phyloP scores from a whole-genome alignment of 768 basidiomycete genomes.

The Panaeolus cyanescens region DNA sequence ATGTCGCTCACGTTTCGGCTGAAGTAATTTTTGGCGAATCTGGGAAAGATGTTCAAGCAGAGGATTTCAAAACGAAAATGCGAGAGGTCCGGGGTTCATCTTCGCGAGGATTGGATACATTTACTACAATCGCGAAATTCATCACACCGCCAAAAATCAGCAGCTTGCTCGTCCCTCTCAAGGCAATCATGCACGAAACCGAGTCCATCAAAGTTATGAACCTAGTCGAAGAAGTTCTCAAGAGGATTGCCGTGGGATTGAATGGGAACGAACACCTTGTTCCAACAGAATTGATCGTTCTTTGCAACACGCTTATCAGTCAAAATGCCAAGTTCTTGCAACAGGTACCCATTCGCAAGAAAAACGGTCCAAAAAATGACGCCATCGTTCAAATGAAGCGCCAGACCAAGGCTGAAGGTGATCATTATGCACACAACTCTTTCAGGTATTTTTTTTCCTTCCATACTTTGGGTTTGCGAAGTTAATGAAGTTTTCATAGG shows the following conservation, averaged over 20 bases:
- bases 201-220: conserved; percentile 78
- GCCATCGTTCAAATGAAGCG: conserved; percentile 82
- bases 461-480: not conserved
- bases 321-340: conserved; percentile 89
- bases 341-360: conserved; percentile 45
- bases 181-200: conserved; percentile 85
- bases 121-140: conserved; percentile 76
- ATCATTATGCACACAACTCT: conserved; percentile 86
- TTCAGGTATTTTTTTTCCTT: conserved; percentile 58
- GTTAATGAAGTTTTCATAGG: conserved; percentile 34
- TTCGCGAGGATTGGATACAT: conserved; percentile 85
- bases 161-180: conserved; percentile 73
- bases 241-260: conserved; percentile 79
- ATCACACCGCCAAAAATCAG: conserved; percentile 80
- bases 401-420: conserved; percentile 47
- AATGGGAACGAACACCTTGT: conserved; percentile 77
- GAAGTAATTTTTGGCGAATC: conserved; percentile 96
- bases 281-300: conserved; percentile 69
- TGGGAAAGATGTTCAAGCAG: conserved; percentile 82
- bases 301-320: conserved; percentile 89
- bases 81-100: conserved; percentile 85
- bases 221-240: conserved; percentile 86
- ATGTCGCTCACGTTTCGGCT: conserved; percentile 77
- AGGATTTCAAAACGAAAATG: conserved; percentile 95
- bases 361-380: conserved; percentile 46